Evolutionary conservation across 768 basidiomycete species (phyloP), one percentile per base, ranked within the genome.

Genomic region (Cystoderma amianthinum): DNA sequence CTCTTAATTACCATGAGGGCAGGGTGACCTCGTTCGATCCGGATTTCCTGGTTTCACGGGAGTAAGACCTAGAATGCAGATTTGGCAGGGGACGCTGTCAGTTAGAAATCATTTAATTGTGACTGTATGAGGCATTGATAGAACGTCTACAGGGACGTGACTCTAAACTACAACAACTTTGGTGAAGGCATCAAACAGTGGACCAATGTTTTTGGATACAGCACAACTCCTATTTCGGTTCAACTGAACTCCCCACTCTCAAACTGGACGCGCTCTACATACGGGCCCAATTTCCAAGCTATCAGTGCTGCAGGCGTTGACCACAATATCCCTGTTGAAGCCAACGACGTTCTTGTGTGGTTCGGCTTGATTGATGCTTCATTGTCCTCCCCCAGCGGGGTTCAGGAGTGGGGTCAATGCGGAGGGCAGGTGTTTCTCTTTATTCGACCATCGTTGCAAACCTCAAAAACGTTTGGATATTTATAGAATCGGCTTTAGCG

Each of bases 31-130:
- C 23, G 74, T 72, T 21, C 60, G 64, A 40, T 54, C 50, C 24
- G 74, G 65, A 10, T 79, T 68, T 55, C 73, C 74, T 13, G 74
- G 74, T 15, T 78, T 67, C 57, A 71, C 71, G 15, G 76, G 76
- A 17, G 13, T 63, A 7, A 62, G 68, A 32, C 73, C 75, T 6
- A 73, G 67, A 46, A 60, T 79, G 48, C 71, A 73, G 53, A 57
- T 74, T 38, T 78, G 76, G 74, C 75, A 78, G 55, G 76, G 76
- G 35, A 77, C 76, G 4, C 58, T 54, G 53, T 65, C 39, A 38
- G 57, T 42, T 17, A n/a, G 32, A 7, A n/a, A 15, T 20, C 30
- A 3, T 44, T 22, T 13, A 23, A 7, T 12, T 32, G 10, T 34
- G 4, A 3, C 5, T 25, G 34, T n/a, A n/a, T n/a, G n/a, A n/a